phyloP scores from a whole-genome alignment of 352 stramenopile species.

The Globisporangium radiosum region DNA sequence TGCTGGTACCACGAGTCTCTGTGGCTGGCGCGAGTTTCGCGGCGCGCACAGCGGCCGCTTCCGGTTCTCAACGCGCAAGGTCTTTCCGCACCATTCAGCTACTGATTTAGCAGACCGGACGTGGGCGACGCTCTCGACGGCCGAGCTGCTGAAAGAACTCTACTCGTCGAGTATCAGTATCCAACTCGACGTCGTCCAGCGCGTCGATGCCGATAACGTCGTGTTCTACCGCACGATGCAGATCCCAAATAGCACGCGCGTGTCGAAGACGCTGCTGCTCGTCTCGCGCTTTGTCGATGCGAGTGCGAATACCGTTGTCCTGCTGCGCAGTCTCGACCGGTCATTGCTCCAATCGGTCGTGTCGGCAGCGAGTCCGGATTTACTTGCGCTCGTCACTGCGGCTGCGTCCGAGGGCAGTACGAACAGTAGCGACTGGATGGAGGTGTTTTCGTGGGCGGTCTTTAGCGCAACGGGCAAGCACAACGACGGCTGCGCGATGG shows the following conservation, averaged over 20 bases:
- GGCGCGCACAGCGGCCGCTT: constrained; percentile 7
- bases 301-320: not conserved
- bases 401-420: constrained; percentile 2
- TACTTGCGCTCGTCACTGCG: not conserved
- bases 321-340: constrained; percentile 7
- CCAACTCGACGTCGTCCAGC: constrained; percentile 16
- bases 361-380: not conserved
- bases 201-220: constrained; percentile 13
- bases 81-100: constrained; percentile 19
- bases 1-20: constrained; percentile 1
- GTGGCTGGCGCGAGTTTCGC: constrained; percentile 11
- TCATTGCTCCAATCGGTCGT: not conserved
- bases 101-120: constrained; percentile 21
- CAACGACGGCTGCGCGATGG: constrained; percentile 8
- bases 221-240: constrained; percentile 14
- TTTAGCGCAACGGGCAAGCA: constrained; percentile 7
- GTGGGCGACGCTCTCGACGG: constrained; percentile 24
- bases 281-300: constrained; percentile 3
- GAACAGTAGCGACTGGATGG: constrained; percentile 3
- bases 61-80: constrained; percentile 9
- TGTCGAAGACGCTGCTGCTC: constrained; percentile 12
- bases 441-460: constrained; percentile 11
- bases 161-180: constrained; percentile 40
- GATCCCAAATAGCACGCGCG: constrained; percentile 8
- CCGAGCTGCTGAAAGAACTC: constrained; percentile 16